Conservation (phyloP, 1,284 basidiomycete species). For the Ceratorhiza oryzae-sativae region DNA sequence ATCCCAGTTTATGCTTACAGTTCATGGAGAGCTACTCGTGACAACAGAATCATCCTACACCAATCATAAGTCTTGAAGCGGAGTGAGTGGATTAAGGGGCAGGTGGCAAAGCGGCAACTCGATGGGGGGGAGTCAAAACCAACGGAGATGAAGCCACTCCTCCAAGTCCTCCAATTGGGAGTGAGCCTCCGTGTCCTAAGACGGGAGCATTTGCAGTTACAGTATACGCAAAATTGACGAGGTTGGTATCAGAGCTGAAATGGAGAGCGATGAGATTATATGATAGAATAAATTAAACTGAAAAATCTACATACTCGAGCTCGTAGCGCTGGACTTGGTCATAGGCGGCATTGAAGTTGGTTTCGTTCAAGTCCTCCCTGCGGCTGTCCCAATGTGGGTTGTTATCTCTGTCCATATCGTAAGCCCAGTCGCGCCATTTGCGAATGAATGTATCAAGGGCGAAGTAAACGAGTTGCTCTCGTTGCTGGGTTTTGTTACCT, state of each 20-base stretch:
- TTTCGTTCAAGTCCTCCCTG: constrained; percentile 12
- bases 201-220: constrained; percentile 10
- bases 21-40: background rate
- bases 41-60: background rate
- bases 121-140: constrained; percentile 7
- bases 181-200: background rate
- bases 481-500: constrained; percentile 30
- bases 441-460: constrained; percentile 30
- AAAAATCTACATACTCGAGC: constrained; percentile 24
- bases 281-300: no score
- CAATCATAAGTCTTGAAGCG: background rate
- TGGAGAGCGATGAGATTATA: background rate
- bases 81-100: background rate
- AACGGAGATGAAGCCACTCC: constrained; percentile 12
- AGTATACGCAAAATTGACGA: constrained; percentile 31
- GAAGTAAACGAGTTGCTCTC: constrained; percentile 30
- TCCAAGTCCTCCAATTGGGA: constrained; percentile 20
- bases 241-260: constrained; percentile 14
- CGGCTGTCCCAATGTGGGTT: constrained; percentile 10
- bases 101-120: background rate
- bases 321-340: constrained; percentile 35
- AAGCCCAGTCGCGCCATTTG: constrained; percentile 33
- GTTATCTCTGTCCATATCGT: constrained; percentile 13
- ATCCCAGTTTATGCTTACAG: background rate
- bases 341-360: constrained; percentile 26